Evolutionary conservation across 2,329 filamentous ascomycete species (phyloP), one percentile per base, ranked within the genome.

Genomic region (Ophiostoma sp.): DNA sequence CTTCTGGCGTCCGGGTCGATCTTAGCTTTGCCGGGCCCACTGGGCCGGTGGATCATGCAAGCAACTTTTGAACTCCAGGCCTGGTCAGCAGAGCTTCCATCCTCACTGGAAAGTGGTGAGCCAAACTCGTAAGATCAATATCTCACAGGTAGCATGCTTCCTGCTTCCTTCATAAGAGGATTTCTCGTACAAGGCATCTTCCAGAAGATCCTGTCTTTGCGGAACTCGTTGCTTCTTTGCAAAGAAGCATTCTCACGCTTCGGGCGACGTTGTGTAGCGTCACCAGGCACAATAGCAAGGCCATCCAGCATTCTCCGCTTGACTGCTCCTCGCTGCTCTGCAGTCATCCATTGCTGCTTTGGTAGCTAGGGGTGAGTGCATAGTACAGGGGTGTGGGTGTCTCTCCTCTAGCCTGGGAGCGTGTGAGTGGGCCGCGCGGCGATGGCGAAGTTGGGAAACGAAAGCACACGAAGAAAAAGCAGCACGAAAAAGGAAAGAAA

Each of bases 1-100:
- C 28, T 61, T 61, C 31, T 75, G 31, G 70, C n/a, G 33, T 59
- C 52, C 52, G 50, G 73, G 74, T 71, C 74, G 73, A 75, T 74
- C 74, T 74, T 72, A 28, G 69, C 57, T 74, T 50, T 73, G 45
- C 73, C 73, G 74, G 74, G 25, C 50, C 74, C 73, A 75, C 73
- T 64, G 69, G 17, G 15, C 69, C 8, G 33, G 36, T 45, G 68
- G 68, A 69, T 70, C 64, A n/a, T 61, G 31, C 31, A 36, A n/a
- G 15, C 28, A 33, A 28, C 17, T 17, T 15, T 28, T 15, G 25
- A 17, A 61, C 17, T 19, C 61, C 61, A 66, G 36, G n/a, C 22
- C 36, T 25, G 11, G 61, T 28, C 61, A 66, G 61, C 61, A 66
- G 61, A 45, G n/a, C 61, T 45, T 45, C 59, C 12, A 22, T 33